These are phyloP conservation scores for Penicilliopsis zonata DNA, from an alignment of 495 filamentous ascomycete species.

Conservation along the genomic window DNA sequence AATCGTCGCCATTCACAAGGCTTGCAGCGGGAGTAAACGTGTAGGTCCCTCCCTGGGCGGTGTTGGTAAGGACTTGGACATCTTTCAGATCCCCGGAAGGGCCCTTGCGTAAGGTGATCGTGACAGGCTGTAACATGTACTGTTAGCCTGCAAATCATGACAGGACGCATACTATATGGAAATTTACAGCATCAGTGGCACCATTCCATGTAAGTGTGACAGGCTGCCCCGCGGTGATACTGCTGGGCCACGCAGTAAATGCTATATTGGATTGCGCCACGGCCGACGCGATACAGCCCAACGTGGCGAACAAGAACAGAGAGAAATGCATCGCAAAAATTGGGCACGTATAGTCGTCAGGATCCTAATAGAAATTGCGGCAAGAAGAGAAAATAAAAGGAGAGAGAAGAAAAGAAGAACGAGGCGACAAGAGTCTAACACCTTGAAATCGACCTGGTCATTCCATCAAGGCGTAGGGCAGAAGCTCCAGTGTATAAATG, in stretches of 20 bases:
- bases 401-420: too few species aligned
- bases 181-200: conserved; percentile 19
- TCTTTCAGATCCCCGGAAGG: conserved; percentile 22
- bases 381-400: too few species aligned
- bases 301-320: conserved; percentile 19
- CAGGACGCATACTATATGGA: background rate
- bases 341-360: too few species aligned
- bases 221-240: conserved; percentile 25
- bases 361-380: too few species aligned
- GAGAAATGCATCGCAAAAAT: conserved; percentile 26
- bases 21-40: conserved; percentile 28
- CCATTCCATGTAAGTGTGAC: conserved; percentile 31
- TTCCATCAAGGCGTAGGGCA: too few species aligned
- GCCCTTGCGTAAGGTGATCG: conserved; percentile 34
- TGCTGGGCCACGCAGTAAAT: conserved; percentile 32
- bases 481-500: too few species aligned
- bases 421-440: too few species aligned
- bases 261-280: conserved; percentile 20
- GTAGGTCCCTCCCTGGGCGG: conserved; percentile 23
- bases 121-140: conserved; percentile 18
- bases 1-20: conserved; percentile 25
- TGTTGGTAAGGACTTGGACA: conserved; percentile 24
- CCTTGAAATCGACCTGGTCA: too few species aligned
- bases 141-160: background rate
- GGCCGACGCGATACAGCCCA: conserved; percentile 17